Conservation (phyloP, 495 filamentous ascomycete species). For the Thermothielavioides terrestris region DNA sequence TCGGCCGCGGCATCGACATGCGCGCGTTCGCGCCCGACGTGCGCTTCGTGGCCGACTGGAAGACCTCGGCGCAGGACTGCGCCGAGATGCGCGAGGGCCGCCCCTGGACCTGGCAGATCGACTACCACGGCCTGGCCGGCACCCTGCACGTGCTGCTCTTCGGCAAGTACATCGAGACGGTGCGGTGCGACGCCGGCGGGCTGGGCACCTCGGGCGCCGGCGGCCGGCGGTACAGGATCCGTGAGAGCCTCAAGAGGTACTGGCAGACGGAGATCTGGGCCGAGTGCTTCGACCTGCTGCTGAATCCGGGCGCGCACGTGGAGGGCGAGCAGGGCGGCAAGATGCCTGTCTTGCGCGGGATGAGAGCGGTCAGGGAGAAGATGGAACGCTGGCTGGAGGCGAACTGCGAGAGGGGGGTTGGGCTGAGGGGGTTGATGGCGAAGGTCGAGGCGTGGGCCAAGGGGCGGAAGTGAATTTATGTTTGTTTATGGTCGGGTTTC, state of each 20-base stretch:
- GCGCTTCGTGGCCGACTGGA: constrained; percentile 92
- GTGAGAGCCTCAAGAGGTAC: constrained; percentile 77
- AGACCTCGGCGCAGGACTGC: constrained; percentile 73
- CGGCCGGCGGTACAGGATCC: constrained; percentile 54
- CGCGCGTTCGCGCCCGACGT: constrained; percentile 65
- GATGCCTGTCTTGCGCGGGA: constrained; percentile 58
- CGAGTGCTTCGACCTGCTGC: constrained; percentile 71
- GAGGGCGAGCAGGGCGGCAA: constrained; percentile 49
- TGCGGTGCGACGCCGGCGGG: constrained; percentile 43
- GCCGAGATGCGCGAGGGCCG: constrained; percentile 87
- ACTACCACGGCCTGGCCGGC: constrained; percentile 86
- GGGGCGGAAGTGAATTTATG: constrained; percentile 16
- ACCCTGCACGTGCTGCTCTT: constrained; percentile 81
- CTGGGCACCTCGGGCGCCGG: constrained; percentile 33
- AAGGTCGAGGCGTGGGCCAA: constrained; percentile 53
- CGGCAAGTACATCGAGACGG: constrained; percentile 87
- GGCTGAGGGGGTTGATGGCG: constrained; percentile 60
- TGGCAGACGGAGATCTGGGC: constrained; percentile 92
- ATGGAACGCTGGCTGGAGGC: constrained; percentile 82
- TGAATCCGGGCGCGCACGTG: constrained; percentile 65
- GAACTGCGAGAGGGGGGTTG: constrained; percentile 74
- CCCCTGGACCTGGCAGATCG: constrained; percentile 93
- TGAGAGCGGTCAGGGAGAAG: constrained; percentile 55
- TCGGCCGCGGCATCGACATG: constrained; percentile 93
- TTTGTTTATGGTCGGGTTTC: too few relatives aligned